Evolutionary conservation across 2,329 filamentous ascomycete genomes (phyloP).

Genomic region (Paecilomyces sp.): DNA sequence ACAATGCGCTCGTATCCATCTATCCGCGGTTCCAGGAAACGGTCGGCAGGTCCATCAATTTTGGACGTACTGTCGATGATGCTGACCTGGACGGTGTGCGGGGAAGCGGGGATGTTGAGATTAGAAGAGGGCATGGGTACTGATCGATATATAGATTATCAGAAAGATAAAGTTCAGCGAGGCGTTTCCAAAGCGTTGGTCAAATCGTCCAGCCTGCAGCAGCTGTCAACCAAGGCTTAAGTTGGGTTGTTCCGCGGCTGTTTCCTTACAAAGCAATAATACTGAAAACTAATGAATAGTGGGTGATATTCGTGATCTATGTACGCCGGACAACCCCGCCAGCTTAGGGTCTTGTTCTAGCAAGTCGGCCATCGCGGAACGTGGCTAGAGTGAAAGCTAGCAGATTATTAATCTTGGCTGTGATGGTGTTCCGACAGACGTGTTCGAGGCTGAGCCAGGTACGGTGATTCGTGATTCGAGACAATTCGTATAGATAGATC

Average conservation of each 20-base stretch:
- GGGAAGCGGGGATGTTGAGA: constrained; percentile 21
- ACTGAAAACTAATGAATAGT: neutral
- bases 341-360: neutral
- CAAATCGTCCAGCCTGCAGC: neutral
- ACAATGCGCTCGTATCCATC: neutral
- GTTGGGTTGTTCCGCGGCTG: too few relatives aligned
- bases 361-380: neutral
- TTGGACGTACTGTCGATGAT: constrained; percentile 25
- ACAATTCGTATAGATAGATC: neutral
- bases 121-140: neutral
- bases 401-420: neutral
- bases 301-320: neutral
- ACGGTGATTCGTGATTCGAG: neutral
- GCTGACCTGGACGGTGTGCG: constrained; percentile 20
- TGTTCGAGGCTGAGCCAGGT: neutral
- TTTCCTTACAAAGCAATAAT: neutral
- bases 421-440: neutral
- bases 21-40: constrained; percentile 11
- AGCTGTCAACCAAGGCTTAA: too few relatives aligned
- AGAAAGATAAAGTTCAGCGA: neutral
- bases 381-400: neutral
- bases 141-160: neutral
- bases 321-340: neutral
- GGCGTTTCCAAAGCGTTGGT: neutral
- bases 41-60: constrained; percentile 14